Conservation (phyloP, 306 rosid species). For the Cucumis cinereus region DNA sequence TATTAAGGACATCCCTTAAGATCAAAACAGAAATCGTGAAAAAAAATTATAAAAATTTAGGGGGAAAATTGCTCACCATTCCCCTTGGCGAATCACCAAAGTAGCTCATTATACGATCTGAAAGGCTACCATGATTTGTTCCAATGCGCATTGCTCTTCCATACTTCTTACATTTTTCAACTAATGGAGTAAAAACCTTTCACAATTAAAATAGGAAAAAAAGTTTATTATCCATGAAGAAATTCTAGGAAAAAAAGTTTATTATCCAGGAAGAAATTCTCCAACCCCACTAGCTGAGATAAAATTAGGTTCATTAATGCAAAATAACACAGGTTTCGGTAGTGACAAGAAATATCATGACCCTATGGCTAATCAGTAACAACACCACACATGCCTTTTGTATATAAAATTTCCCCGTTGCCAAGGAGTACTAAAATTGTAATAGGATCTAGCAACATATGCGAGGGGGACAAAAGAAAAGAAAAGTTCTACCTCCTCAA, state of each 20-base stretch:
- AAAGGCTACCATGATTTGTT: constrained; percentile 97
- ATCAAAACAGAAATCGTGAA: constrained; percentile 2
- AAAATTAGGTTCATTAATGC: background rate
- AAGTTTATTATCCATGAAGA: background rate
- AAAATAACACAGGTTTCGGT: background rate
- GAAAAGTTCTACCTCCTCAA: constrained; percentile 56
- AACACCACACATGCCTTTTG: background rate
- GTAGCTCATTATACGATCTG: constrained; percentile 99
- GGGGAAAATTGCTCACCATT: constrained; percentile 50
- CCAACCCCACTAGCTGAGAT: background rate
- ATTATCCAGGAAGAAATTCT: background rate
- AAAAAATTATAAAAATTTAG: constrained; percentile 3
- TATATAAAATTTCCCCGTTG: background rate
- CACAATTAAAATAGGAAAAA: background rate
- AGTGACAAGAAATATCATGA: background rate
- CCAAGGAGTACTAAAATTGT: background rate
- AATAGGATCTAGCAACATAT: background rate
- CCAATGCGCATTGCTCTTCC: constrained; percentile 99
- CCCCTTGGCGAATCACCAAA: constrained; percentile 99
- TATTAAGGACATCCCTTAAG: background rate
- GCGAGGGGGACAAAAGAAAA: background rate
- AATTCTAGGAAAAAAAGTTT: background rate
- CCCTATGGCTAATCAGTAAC: background rate
- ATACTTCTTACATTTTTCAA: constrained; percentile 92
- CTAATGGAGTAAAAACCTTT: constrained; percentile 89